Base-by-base conservation (phyloP, 768 basidiomycete species). In the Solioccasus polychromus region DNA sequence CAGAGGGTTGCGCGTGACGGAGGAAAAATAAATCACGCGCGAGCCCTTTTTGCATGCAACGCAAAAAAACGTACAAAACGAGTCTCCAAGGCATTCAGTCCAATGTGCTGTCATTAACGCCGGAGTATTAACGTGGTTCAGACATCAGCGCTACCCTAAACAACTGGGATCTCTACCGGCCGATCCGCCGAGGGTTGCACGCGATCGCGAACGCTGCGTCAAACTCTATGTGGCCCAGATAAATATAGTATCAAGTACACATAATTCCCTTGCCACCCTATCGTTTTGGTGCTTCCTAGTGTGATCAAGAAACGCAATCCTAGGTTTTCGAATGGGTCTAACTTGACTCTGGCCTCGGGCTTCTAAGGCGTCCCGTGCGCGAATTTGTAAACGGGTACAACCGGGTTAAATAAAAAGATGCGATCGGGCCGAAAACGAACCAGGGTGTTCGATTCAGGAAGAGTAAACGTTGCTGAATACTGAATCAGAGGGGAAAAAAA, bases 331-430 rank as follows among this genome's bases (percentile, higher is more conserved):
- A 39, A 29, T 28, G 17, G 1, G 17, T 38, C 28, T 26, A 29
- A 38, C 48, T 31, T 19, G 42, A 42, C 44, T 41, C 39, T n/a
- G 42, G 40, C 32, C 42, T 44, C 48, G 45, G 36, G 25, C 31
- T 22, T 29, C 46, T 38, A 23, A 39, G 42, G 38, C 24, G 26
- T 34, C 30, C 26, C 45, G 19, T 15, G 42, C 26, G 38, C 51
- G 35, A 45, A 24, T 42, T 47, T 28, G 36, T 35, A 46, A 43
- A 49, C 41, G 47, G 48, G 50, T 44, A 57, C 44, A 57, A 58
- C 46, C 58, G 47, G 48, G 42, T 50, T 63, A 63, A 61, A 63
- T 60, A 63, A 44, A 8, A 48, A 52, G 48, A 51, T 26, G 48
- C 32, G 40, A 39, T 48, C 43, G 32, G 42, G 20, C 57, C 42